Percentiles rank a stretch among this genome's conserved stretches.
Evolutionary conservation across 306 rosid species (phyloP).

Genomic region (Styphnolobium japonicum): DNA sequence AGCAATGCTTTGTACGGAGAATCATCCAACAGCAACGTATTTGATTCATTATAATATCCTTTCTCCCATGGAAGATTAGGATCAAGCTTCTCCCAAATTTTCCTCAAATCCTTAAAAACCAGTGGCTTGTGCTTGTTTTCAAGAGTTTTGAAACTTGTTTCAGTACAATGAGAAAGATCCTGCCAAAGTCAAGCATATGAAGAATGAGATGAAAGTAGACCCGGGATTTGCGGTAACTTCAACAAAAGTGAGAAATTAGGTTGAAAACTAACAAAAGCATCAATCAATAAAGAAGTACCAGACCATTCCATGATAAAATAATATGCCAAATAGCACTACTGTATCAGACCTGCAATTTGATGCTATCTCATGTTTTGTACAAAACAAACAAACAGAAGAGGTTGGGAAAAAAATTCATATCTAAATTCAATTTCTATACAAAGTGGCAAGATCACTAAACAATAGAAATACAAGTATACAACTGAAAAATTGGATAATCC

Average conservation of each 20-base stretch:
- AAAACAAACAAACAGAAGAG: background rate
- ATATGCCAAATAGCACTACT: background rate
- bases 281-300: background rate
- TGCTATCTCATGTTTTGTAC: background rate
- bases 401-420: background rate
- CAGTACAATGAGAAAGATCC: slow-evolving; percentile 66
- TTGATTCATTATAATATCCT: slow-evolving; percentile 65
- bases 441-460: background rate
- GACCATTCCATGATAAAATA: background rate
- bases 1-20: slow-evolving; percentile 86
- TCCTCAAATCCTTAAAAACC: slow-evolving; percentile 77
- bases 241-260: background rate
- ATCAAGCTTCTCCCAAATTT: slow-evolving; percentile 75
- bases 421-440: background rate
- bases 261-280: background rate
- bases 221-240: background rate
- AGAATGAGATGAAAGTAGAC: background rate
- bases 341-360: background rate
- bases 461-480: background rate
- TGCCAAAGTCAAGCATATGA: slow-evolving; percentile 21
- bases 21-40: slow-evolving; percentile 80
- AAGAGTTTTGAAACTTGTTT: slow-evolving; percentile 52
- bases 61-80: slow-evolving; percentile 76
- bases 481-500: background rate
- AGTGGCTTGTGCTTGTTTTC: slow-evolving; percentile 61